Percentiles rank a stretch among this genome's conserved stretches.
Evolutionary conservation across 352 stramenopile species (phyloP).

Genomic region (Pythium vanterpoolii): DNA sequence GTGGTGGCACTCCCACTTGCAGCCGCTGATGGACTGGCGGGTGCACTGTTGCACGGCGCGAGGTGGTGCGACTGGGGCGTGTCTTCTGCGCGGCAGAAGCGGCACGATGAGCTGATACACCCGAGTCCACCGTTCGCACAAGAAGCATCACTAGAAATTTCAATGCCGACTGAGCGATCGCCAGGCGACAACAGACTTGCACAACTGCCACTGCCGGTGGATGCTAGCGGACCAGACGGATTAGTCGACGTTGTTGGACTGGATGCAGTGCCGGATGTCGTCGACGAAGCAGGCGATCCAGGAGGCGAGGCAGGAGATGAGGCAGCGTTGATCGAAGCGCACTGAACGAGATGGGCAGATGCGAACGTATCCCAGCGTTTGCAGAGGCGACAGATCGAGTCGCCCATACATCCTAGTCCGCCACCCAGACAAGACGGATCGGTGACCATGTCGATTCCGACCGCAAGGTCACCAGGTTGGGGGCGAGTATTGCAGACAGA

Average conservation of each 20-base stretch:
- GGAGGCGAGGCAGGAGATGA: neutral
- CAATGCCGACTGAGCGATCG: slow-evolving; percentile 6
- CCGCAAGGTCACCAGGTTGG: slow-evolving; percentile 22
- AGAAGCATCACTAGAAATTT: neutral
- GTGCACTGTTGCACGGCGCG: neutral
- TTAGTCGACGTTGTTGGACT: neutral
- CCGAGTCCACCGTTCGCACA: slow-evolving; percentile 11
- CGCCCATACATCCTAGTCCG: slow-evolving; percentile 3
- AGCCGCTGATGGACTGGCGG: neutral
- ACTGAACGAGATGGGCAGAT: slow-evolving; percentile 1
- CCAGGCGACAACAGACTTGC: neutral
- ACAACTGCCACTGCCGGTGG: neutral
- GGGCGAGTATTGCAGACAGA: neutral
- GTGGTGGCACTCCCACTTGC: neutral
- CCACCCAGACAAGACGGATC: slow-evolving; percentile 6
- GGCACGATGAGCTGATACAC: slow-evolving; percentile 7
- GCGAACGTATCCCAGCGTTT: slow-evolving; percentile 1
- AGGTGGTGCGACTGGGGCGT: slow-evolving; percentile 9
- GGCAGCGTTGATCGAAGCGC: neutral
- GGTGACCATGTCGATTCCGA: slow-evolving; percentile 21
- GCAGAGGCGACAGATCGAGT: slow-evolving; percentile 6
- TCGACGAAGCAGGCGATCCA: neutral
- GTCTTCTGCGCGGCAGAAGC: slow-evolving; percentile 7
- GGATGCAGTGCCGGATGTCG: neutral
- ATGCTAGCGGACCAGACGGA: neutral